Percentiles rank a stretch among this genome's conserved stretches.
These are phyloP conservation scores for Quercus glauca DNA, from an alignment of 306 rosid genomes.

Conservation along the genomic window DNA sequence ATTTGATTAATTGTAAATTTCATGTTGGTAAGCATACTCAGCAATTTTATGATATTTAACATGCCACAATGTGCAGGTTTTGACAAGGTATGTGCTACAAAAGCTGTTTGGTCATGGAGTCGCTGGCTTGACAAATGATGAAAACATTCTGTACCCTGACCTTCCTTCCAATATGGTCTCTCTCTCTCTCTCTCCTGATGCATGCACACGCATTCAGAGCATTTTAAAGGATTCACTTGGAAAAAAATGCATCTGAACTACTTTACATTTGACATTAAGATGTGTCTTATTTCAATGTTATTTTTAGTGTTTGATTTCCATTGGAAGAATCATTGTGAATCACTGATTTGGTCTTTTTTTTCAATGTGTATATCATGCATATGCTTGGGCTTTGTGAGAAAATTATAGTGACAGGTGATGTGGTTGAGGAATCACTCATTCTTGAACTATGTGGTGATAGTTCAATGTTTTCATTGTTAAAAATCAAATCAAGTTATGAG, in stretches of 20 bases:
- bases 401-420: background rate
- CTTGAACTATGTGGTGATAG: background rate
- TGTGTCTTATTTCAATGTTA: background rate
- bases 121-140: constrained; percentile 52
- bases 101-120: constrained; percentile 71
- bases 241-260: background rate
- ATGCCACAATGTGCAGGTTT: constrained; percentile 43
- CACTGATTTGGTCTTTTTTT: background rate
- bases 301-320: background rate
- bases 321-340: background rate
- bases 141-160: constrained; percentile 63
- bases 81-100: constrained; percentile 73
- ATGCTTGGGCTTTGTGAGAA: background rate
- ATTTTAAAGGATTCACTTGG: background rate
- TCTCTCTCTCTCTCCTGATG: constrained; percentile 8
- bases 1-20: constrained; percentile 3
- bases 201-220: background rate
- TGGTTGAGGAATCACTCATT: background rate
- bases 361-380: background rate
- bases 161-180: constrained; percentile 91
- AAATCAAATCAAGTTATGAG: too few species aligned
- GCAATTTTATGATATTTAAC: constrained; percentile 11
- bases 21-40: background rate
- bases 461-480: too few species aligned
- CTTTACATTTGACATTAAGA: background rate